Conservation (phyloP, 2,329 filamentous ascomycete genomes). For the Elsinoe fawcettii region DNA sequence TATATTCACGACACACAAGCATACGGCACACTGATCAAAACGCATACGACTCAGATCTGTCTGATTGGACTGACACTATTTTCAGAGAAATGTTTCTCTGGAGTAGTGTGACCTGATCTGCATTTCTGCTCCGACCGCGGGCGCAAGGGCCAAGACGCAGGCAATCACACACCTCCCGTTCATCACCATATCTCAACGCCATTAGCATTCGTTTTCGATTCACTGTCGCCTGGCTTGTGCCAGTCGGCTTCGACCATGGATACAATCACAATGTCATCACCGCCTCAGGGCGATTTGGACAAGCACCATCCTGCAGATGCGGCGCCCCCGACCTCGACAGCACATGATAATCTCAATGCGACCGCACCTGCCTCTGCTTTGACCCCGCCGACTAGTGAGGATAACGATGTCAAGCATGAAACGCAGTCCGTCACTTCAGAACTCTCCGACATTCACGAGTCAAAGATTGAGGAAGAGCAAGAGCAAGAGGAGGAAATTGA, state of each 20-base stretch:
- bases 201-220: background rate
- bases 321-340: background rate
- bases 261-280: background rate
- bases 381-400: constrained; percentile 46
- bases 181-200: background rate
- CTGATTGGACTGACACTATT: background rate
- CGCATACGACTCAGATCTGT: background rate
- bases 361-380: constrained; percentile 32
- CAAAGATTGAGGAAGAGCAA: constrained; percentile 45
- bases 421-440: constrained; percentile 38
- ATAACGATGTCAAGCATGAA: constrained; percentile 38
- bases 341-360: background rate
- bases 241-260: constrained; percentile 4
- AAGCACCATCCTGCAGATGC: background rate
- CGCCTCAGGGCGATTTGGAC: background rate
- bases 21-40: background rate
- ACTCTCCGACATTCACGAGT: constrained; percentile 41
- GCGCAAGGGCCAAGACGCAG: constrained; percentile 1
- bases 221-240: constrained; percentile 12
- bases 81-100: constrained; percentile 7
- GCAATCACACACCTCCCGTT: background rate
- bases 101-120: constrained; percentile 1
- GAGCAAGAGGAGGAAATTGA: constrained; percentile 69
- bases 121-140: constrained; percentile 2
- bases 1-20: background rate